These are phyloP conservation scores for Kazachstania kunashirensis DNA, from an alignment of 805 yeast species.

Conservation along the genomic window DNA sequence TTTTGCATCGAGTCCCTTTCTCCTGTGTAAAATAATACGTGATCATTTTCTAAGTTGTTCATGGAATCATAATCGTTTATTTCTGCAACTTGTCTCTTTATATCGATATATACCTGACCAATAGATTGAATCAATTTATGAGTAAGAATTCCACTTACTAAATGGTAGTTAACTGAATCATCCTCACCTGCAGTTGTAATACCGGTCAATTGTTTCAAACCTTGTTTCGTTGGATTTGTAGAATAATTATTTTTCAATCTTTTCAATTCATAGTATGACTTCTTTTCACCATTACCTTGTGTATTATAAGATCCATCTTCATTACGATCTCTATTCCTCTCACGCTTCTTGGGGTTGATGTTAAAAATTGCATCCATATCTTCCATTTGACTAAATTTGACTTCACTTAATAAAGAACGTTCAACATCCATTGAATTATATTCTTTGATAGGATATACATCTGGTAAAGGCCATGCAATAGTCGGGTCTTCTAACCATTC, in stretches of 20 bases:
- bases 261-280: slow-evolving; percentile 46
- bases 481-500: slow-evolving; percentile 47
- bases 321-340: slow-evolving; percentile 12
- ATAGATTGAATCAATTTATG: slow-evolving; percentile 54
- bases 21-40: slow-evolving; percentile 34
- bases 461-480: slow-evolving; percentile 70
- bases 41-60: slow-evolving; percentile 33
- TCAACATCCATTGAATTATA: slow-evolving; percentile 72
- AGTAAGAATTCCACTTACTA: slow-evolving; percentile 39
- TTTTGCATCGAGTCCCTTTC: slow-evolving; percentile 38
- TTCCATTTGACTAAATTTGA: slow-evolving; percentile 40
- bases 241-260: slow-evolving; percentile 59
- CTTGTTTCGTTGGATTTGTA: slow-evolving; percentile 55
- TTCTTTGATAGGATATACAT: slow-evolving; percentile 50
- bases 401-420: slow-evolving; percentile 63
- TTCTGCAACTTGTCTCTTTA: slow-evolving; percentile 39
- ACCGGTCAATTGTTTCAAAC: slow-evolving; percentile 40
- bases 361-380: slow-evolving; percentile 34
- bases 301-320: slow-evolving; percentile 7
- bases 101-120: slow-evolving; percentile 37
- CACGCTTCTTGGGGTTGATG: slow-evolving; percentile 20
- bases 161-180: slow-evolving; percentile 29
- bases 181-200: slow-evolving; percentile 34
- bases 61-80: slow-evolving; percentile 36
- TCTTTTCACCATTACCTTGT: not conserved